Evolutionary conservation across 2,329 filamentous ascomycete species (phyloP).

Genomic region (Neofusicoccum kwambonambiense): DNA sequence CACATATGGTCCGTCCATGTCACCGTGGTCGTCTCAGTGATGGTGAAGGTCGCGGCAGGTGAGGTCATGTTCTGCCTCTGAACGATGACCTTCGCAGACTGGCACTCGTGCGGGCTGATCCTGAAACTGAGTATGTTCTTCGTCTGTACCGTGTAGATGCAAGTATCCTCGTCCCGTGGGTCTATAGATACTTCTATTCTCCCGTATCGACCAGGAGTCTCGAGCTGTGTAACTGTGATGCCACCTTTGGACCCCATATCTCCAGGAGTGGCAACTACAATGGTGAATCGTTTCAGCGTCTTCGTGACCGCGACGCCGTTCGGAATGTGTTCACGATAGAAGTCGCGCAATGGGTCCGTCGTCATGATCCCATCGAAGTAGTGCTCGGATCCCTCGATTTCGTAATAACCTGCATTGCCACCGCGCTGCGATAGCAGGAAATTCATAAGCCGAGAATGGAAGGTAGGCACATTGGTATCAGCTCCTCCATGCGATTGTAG

Average conservation of each 20-base stretch:
- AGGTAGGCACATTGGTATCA: constrained; percentile 60
- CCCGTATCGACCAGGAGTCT: constrained; percentile 52
- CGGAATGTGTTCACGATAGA: constrained; percentile 44
- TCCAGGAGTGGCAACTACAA: constrained; percentile 53
- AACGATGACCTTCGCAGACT: neutral
- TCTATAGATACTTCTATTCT: constrained; percentile 41
- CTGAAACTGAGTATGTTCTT: constrained; percentile 34
- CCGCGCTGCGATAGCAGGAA: constrained; percentile 47
- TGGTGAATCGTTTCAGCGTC: constrained; percentile 40
- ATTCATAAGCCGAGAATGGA: constrained; percentile 56
- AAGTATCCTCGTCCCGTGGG: constrained; percentile 10
- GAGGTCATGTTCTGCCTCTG: neutral
- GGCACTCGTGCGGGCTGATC: constrained; percentile 24
- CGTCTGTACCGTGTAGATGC: constrained; percentile 28
- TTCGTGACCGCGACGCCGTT: constrained; percentile 22
- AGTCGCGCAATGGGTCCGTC: constrained; percentile 47
- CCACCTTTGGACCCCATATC: constrained; percentile 54
- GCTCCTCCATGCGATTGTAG: constrained; percentile 56
- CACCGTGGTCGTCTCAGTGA: neutral
- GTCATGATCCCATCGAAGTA: constrained; percentile 59
- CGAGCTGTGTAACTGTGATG: constrained; percentile 51
- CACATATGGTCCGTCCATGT: neutral
- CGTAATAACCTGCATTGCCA: constrained; percentile 47
- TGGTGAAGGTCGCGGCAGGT: neutral
- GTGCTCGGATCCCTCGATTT: constrained; percentile 51